Base-by-base conservation (phyloP, 2,329 filamentous ascomycete species). In the Aspergillus tanneri region DNA sequence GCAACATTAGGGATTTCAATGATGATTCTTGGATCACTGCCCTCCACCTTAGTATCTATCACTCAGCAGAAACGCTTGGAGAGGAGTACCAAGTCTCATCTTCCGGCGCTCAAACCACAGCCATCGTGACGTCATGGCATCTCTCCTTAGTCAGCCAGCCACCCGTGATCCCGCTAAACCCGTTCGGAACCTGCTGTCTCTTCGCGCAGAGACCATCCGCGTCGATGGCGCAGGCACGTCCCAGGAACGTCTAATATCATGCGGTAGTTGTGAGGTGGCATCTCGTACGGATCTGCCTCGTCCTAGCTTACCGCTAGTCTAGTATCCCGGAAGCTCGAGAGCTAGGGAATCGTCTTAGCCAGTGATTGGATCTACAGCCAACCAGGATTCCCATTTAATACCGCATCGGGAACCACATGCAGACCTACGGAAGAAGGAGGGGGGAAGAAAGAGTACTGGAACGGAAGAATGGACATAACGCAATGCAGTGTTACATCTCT, bases 81-180 rank as follows among this genome's bases (percentile, higher is more conserved):
- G n/a, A n/a, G n/a, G n/a, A n/a, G n/a, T n/a, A n/a, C n/a, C n/a
- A n/a, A n/a, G n/a, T n/a, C n/a, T n/a, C n/a, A n/a, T n/a, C n/a
- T n/a, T n/a, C n/a, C n/a, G n/a, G n/a, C n/a, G n/a, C n/a, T n/a
- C n/a, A n/a, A n/a, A 18, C 11, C 19, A 23, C 41, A 44, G 21
- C 18, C 28, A 27, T 28, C 30, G 14, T 44, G 28, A 44, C 41
- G 41, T 43, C 40, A 43, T 44, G 12, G 41, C 41, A 19, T 8
- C 2, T 21, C 8, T 5, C 24, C 19, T 22, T 39, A 23, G 23
- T 39, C 18, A 23, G n/a, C n/a, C 38, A 21, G n/a, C n/a, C 38
- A 25, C 22, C 23, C 25, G 25, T 32, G 12, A 32, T 12, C 10
- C 28, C n/a, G 28, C 10, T 14, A 32, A 7, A 5, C 28, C 28